Evolutionary conservation across 441 rosid species (phyloP).

Genomic region (Syzygium malaccense): DNA sequence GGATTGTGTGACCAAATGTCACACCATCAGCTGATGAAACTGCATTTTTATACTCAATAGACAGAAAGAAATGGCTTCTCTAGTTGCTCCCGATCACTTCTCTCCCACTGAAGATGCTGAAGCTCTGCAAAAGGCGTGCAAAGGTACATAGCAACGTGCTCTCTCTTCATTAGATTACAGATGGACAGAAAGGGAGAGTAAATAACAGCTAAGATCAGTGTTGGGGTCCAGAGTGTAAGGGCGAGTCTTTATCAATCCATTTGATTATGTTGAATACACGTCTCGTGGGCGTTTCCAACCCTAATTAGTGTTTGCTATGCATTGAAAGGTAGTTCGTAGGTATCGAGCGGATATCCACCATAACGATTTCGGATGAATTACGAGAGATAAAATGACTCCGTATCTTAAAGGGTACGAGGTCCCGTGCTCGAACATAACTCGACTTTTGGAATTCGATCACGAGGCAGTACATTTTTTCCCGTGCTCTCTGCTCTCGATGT

Average conservation of each 20-base stretch:
- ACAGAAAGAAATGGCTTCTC: constrained; percentile 20
- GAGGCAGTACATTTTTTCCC: neutral
- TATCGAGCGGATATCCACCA: fast-evolving
- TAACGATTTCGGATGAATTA: neutral
- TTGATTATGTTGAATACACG: neutral
- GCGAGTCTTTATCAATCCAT: neutral
- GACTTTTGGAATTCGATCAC: neutral
- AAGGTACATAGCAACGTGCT: constrained; percentile 17
- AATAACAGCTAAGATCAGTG: neutral
- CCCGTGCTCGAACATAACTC: fast-evolving
- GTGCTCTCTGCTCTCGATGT: neutral
- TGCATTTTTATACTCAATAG: neutral
- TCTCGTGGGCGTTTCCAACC: neutral
- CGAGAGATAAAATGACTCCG: neutral
- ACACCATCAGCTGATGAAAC: neutral
- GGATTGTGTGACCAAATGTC: constrained; percentile 9
- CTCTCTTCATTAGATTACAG: neutral
- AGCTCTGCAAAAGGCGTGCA: constrained; percentile 28
- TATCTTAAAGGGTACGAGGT: neutral
- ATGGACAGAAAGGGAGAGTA: neutral
- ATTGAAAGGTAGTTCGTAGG: neutral
- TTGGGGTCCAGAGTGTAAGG: neutral
- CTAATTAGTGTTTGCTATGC: neutral
- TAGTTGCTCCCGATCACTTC: constrained; percentile 17
- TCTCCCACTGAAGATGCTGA: constrained; percentile 35